Evolutionary conservation across 768 basidiomycete genomes (phyloP).

Genomic region (Tephrocybe sp.): DNA sequence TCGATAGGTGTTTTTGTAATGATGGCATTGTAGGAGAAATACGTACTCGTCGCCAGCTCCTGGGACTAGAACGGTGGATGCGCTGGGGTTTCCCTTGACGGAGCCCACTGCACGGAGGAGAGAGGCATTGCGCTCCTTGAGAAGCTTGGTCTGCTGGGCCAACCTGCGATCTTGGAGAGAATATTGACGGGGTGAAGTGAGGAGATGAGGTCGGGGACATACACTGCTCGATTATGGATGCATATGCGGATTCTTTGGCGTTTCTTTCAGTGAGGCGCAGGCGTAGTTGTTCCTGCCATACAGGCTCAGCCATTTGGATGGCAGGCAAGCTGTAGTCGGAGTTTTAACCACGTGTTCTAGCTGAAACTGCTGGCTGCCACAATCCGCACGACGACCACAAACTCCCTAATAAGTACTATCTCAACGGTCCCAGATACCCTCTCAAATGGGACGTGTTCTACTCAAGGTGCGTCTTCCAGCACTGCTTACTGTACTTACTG

Average conservation of each 20-base stretch:
- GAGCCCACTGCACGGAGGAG: constrained; percentile 82
- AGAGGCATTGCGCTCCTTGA: constrained; percentile 91
- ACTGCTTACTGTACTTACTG: not conserved
- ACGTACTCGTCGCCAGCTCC: constrained; percentile 69
- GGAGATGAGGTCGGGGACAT: constrained; percentile 27
- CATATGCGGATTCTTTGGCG: constrained; percentile 74
- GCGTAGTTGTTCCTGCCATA: constrained; percentile 83
- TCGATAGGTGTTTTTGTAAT: constrained; percentile 14
- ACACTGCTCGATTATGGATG: constrained; percentile 93
- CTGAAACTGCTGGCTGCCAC: constrained; percentile 17
- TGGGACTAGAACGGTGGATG: constrained; percentile 61
- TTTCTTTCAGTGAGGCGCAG: constrained; percentile 83
- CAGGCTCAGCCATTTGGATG: constrained; percentile 69
- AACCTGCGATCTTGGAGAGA: constrained; percentile 74
- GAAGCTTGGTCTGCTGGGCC: constrained; percentile 86
- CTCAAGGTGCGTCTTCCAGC: constrained; percentile 59
- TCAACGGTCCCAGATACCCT: constrained; percentile 20
- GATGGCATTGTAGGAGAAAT: constrained; percentile 1
- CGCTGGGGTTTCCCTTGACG: constrained; percentile 61
- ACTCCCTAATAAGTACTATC: constrained; percentile 22
- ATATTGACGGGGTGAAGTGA: constrained; percentile 6
- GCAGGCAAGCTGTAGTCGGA: constrained; percentile 29
- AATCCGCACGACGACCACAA: constrained; percentile 21
- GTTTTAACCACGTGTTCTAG: constrained; percentile 39
- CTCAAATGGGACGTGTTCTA: constrained; percentile 78